phyloP scores from a whole-genome alignment of 169 alveolate species.

The Besnoitia besnoiti region DNA sequence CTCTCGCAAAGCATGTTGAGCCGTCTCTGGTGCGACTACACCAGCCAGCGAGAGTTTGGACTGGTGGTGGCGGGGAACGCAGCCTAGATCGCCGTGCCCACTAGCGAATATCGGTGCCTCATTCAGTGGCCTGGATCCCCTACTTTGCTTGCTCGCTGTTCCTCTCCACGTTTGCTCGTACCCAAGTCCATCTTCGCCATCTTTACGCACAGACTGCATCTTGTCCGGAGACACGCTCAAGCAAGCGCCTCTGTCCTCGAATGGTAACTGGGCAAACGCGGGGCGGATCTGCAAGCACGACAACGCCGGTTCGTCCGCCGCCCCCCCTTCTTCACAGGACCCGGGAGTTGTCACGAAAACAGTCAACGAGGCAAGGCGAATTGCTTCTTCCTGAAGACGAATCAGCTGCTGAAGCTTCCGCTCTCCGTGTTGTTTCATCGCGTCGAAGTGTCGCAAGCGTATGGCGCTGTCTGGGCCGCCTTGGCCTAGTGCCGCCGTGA shows the following conservation, averaged over 20 bases:
- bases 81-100: too few species aligned
- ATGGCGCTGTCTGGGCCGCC: neutral
- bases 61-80: too few species aligned
- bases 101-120: too few species aligned
- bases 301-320: neutral
- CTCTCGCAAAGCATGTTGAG: neutral
- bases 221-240: neutral
- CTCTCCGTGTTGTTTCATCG: neutral
- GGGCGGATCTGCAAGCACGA: neutral
- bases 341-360: neutral
- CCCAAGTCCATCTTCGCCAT: too few species aligned
- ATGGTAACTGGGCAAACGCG: neutral
- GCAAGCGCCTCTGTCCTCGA: neutral
- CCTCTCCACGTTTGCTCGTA: too few species aligned
- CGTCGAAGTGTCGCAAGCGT: neutral
- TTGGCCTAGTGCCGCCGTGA: neutral
- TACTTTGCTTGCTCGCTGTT: too few species aligned
- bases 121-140: too few species aligned
- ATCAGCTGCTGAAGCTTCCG: neutral
- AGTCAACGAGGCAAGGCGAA: neutral
- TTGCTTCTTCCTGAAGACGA: neutral
- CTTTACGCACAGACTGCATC: neutral
- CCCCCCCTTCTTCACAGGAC: neutral
- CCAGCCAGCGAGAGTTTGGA: too few species aligned
- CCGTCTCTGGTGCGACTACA: too few species aligned